These are phyloP conservation scores for Penicillium sp. DNA, from an alignment of 2,329 filamentous ascomycete species.

Conservation along the genomic window DNA sequence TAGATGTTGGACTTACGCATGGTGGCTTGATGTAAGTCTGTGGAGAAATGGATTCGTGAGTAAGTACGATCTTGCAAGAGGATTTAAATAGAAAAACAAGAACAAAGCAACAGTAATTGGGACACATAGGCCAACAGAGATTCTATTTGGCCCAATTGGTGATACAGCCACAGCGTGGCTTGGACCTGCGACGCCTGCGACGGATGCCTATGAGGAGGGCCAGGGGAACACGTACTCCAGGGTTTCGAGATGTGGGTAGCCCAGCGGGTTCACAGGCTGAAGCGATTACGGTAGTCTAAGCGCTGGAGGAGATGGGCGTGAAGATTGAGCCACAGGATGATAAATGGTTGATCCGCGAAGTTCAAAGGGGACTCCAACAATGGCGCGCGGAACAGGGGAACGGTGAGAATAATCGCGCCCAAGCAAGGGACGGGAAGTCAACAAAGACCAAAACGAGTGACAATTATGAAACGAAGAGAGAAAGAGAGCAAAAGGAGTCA, in stretches of 20 bases:
- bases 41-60: not conserved
- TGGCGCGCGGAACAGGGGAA: conserved; percentile 1
- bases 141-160: not conserved
- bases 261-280: not conserved
- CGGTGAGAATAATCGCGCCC: not conserved
- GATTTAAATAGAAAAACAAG: not conserved
- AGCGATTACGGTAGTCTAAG: not conserved
- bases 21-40: not conserved
- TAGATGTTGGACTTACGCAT: conserved; percentile 6
- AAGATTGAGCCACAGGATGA: conserved; percentile 2
- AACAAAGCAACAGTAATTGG: not conserved
- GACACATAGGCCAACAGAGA: not conserved
- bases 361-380: not conserved
- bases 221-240: conserved; percentile 3
- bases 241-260: not conserved
- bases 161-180: conserved; percentile 4
- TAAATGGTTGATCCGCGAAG: not conserved
- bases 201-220: not conserved
- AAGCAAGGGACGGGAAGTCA: conserved; percentile 4
- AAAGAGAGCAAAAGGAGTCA: not conserved
- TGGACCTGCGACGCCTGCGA: not conserved
- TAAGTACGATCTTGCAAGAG: not conserved
- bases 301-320: not conserved
- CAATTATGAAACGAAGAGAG: not conserved
- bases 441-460: conserved; percentile 7